These are phyloP conservation scores for Austroboletus novae-zelandiae DNA, from an alignment of 1,284 basidiomycete species.

Conservation along the genomic window DNA sequence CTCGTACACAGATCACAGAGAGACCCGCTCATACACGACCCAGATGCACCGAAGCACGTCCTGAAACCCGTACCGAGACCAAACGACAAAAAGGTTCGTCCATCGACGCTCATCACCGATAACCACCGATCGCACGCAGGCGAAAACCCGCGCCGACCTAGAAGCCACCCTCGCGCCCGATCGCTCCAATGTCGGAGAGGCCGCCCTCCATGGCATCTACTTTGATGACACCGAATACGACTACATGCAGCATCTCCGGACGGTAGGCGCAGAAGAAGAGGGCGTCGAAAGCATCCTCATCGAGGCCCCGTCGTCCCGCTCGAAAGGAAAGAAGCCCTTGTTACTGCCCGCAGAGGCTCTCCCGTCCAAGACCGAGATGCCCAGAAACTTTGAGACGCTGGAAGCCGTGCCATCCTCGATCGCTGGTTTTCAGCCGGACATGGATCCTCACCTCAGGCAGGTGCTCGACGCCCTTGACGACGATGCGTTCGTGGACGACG, in stretches of 20 bases:
- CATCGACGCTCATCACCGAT: background rate
- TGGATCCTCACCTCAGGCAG: constrained; percentile 96
- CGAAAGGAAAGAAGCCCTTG: constrained; percentile 37
- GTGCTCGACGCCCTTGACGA: constrained; percentile 94
- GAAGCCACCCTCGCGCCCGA: constrained; percentile 60
- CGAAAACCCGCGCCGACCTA: constrained; percentile 75
- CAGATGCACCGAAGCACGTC: constrained; percentile 86
- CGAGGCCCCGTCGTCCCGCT: constrained; percentile 52
- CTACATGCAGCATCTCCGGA: constrained; percentile 95
- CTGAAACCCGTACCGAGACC: constrained; percentile 78
- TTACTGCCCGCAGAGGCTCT: constrained; percentile 68
- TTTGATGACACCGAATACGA: constrained; percentile 99
- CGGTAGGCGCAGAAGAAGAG: constrained; percentile 71
- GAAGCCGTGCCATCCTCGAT: constrained; percentile 80
- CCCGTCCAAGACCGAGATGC: constrained; percentile 71
- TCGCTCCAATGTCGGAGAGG: constrained; percentile 74
- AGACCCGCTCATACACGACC: constrained; percentile 94
- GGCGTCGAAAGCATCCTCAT: constrained; percentile 76
- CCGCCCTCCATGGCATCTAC: constrained; percentile 87
- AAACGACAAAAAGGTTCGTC: constrained; percentile 64
- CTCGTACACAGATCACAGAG: constrained; percentile 96
- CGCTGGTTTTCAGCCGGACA: constrained; percentile 90
- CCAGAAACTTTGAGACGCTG: constrained; percentile 72
- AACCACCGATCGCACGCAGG: constrained; percentile 41
- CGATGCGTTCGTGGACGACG: constrained; percentile 87